These are phyloP conservation scores for Yarrowia osloensis DNA, from an alignment of 805 yeast genomes.

Conservation along the genomic window DNA sequence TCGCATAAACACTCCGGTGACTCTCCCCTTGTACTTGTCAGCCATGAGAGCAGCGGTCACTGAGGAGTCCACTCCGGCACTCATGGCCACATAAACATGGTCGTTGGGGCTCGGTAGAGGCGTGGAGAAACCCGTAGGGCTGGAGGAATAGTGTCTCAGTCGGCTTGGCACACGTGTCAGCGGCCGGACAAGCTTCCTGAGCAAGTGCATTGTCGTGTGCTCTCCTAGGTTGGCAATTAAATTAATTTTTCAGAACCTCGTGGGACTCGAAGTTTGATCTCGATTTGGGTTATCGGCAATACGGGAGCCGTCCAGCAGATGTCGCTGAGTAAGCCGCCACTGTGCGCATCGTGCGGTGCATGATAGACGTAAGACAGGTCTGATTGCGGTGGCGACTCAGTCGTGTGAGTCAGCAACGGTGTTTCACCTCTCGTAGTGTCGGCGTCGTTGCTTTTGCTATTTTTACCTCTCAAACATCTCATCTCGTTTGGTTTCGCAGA, in stretches of 20 bases:
- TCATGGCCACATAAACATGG: slow-evolving; percentile 82
- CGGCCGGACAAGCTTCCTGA: not conserved
- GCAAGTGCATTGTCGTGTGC: slow-evolving; percentile 7
- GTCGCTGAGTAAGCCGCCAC: not conserved
- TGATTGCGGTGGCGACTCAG: not conserved
- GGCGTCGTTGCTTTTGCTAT: no score
- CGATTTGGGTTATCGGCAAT: not conserved
- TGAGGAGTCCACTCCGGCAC: slow-evolving; percentile 95
- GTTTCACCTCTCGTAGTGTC: no score
- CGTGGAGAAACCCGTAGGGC: not conserved
- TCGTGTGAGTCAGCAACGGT: no score
- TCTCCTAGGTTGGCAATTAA: not conserved
- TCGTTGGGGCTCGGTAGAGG: not conserved
- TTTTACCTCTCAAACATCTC: not conserved
- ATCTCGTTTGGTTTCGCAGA: not conserved
- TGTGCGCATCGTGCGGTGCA: not conserved
- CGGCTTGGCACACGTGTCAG: not conserved
- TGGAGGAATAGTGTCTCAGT: not conserved
- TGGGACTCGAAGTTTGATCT: slow-evolving; percentile 3
- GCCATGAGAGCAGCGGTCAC: slow-evolving; percentile 73
- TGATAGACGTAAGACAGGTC: not conserved
- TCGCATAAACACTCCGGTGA: slow-evolving; percentile 86
- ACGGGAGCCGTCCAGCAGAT: not conserved
- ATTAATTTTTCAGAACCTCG: slow-evolving; percentile 17
- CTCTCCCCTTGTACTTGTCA: slow-evolving; percentile 53